Base-by-base conservation (phyloP, 2,329 filamentous ascomycete species). In the Xylaria arbuscula region DNA sequence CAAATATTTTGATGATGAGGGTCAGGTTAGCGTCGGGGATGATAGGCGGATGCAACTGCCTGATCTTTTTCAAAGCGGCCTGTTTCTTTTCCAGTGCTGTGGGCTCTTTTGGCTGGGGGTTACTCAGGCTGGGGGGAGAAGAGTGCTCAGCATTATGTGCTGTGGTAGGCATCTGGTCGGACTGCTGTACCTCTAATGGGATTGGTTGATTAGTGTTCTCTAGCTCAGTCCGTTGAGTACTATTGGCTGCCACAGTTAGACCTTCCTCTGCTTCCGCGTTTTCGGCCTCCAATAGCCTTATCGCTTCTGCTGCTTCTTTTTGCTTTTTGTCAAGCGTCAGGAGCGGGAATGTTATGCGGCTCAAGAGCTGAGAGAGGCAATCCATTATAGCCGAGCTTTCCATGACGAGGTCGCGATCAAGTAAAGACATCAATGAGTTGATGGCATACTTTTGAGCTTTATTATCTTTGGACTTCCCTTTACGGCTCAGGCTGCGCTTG, bases 331-430 rank as follows among this genome's bases (percentile, higher is more conserved):
- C 89, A 28, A 97, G 84, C 38, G 91, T 89, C 70, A 93, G 92
- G 32, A 99, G 85, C 11, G 96, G 96, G 65, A 92, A 86, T 0
- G 96, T 99, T 64, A 98, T 93, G 72, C 92, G 91, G 78, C 93
- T 95, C 32, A 99, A 86, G 36, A 99, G 84, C 71, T 91, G 90
- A 1, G 96, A 96, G 32, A 99, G 86, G 70, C 94, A 91, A 74
- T 97, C 95, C 94, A 99, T 98, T 65, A 97, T 95, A 7, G 90
- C 87, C n/a, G 95, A 94, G 81, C 94, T 99, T 81, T 99, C 96
- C 82, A 97, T 97, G 72, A 99, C 94, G 69, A 98, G 85, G 72
- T 94, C 93, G n/a, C 96, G 92, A 78, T 98, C 96, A 24, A 99
- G 86, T 5, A 99, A 86, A 69, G 90, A 91, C 55, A 99, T 86